Evolutionary conservation across 306 rosid species (phyloP).

Genomic region (Lotus japonicus): DNA sequence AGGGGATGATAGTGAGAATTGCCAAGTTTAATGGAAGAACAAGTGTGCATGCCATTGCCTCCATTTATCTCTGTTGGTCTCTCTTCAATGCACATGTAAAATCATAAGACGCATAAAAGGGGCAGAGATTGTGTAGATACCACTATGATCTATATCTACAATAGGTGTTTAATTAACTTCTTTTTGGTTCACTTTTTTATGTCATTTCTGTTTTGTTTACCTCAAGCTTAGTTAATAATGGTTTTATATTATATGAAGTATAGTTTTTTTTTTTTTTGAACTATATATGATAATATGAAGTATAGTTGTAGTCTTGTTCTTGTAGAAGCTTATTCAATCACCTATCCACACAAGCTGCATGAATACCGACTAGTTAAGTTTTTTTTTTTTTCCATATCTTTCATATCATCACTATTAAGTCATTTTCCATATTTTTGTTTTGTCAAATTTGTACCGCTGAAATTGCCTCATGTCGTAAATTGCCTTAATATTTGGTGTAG

Average conservation of each 20-base stretch:
- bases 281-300: no score
- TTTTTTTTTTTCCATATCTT: no score
- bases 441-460: no score
- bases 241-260: background rate
- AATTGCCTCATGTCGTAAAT: no score
- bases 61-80: background rate
- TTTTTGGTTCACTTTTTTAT: background rate
- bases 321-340: no score
- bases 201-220: background rate
- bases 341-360: no score
- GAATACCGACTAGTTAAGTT: no score
- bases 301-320: no score
- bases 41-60: background rate
- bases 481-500: no score
- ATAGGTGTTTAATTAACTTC: background rate
- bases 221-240: background rate
- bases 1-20: background rate
- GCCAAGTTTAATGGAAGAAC: conserved; percentile 6
- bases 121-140: conserved; percentile 19
- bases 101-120: background rate
- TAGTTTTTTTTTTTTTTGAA: no score
- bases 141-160: background rate
- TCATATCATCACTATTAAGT: no score
- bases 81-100: background rate
- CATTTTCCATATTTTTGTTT: no score